Conservation (phyloP, 352 stramenopile genomes). For the Phytophthora palmivora region DNA sequence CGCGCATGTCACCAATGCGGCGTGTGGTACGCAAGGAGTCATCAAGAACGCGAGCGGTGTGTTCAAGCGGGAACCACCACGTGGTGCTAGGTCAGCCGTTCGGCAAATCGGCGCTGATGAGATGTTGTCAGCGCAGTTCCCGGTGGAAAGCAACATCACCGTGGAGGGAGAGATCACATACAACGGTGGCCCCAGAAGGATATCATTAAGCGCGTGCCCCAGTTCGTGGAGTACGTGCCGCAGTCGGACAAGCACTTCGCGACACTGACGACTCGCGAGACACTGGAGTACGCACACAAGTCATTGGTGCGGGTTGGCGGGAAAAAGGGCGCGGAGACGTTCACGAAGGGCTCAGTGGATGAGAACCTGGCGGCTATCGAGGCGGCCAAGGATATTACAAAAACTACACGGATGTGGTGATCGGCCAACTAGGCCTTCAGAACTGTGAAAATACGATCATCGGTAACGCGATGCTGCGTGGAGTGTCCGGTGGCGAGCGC, state of each 20-base stretch:
- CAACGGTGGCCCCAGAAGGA: slow-evolving; percentile 17
- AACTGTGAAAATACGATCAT: slow-evolving; percentile 68
- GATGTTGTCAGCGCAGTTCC: slow-evolving; percentile 29
- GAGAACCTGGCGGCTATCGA: slow-evolving; percentile 26
- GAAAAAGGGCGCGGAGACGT: slow-evolving; percentile 43
- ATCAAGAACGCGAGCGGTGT: slow-evolving; percentile 35
- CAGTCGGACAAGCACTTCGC: slow-evolving; percentile 39
- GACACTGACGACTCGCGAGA: slow-evolving; percentile 43
- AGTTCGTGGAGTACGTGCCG: slow-evolving; percentile 35
- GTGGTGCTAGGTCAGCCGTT: slow-evolving; percentile 12
- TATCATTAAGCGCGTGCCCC: slow-evolving; percentile 20
- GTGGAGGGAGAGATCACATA: slow-evolving; percentile 31
- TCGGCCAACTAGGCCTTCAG: slow-evolving; percentile 45
- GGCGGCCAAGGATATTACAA: slow-evolving; percentile 31
- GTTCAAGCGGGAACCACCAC: slow-evolving; percentile 24
- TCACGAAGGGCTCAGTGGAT: slow-evolving; percentile 20
- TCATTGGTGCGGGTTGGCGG: slow-evolving; percentile 27
- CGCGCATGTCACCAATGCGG: slow-evolving; percentile 19
- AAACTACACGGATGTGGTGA: slow-evolving; percentile 34
- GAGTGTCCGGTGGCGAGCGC: slow-evolving; percentile 64
- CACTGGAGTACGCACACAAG: slow-evolving; percentile 37
- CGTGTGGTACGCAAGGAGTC: slow-evolving; percentile 31
- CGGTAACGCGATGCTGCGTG: slow-evolving; percentile 58
- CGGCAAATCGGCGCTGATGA: slow-evolving; percentile 30
- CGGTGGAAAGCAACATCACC: slow-evolving; percentile 22